Evolutionary conservation across 2,329 filamentous ascomycete genomes (phyloP), one percentile per base, ranked within the genome.

Genomic region (Phialophora verrucosa): DNA sequence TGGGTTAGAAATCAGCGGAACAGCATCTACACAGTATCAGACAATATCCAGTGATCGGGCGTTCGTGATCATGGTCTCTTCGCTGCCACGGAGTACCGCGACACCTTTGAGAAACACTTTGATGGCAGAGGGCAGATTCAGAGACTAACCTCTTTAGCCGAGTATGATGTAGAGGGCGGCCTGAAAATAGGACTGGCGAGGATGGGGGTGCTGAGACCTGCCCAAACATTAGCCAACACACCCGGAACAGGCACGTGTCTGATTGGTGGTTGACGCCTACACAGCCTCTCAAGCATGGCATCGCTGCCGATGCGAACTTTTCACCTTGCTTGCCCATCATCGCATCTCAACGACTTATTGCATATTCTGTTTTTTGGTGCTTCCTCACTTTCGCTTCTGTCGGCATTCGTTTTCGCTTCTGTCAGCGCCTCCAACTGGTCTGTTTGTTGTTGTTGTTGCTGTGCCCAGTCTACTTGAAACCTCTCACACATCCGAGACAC

Each of bases 401-500:
- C 53, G n/a, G 29, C 14, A 53, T 61, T 51, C 42, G 31, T 29
- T 32, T 42, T 31, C 44, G 20, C 44, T 23, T 50, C 44, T 51
- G 23, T 23, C 25, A 51, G 49, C 49, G 23, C 11, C 20, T 29
- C 14, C 25, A 29, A 27, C 23, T 29, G 7, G 11, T 23, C 29
- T 55, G 53, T 20, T 32, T 55, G 23, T 31, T 25, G 25, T 31
- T 25, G 25, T 29, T n/a, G 10, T 14, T 7, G 53, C 53, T n/a
- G 29, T 44, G 17, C 53, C 29, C 8, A 14, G 27, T 35, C 29
- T 11, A 32, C 8, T 27, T 29, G 29, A 55, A 55, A 55, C 49
- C 49, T 61, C 31, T 7, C 49, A 25, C 59, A 54, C 6, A 51
- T 27, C 59, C 50, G 59, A 54, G 59, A 61, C 59, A 61, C 59